phyloP scores from a whole-genome alignment of 78 protist genomes.

The Isochrysis galbana region DNA sequence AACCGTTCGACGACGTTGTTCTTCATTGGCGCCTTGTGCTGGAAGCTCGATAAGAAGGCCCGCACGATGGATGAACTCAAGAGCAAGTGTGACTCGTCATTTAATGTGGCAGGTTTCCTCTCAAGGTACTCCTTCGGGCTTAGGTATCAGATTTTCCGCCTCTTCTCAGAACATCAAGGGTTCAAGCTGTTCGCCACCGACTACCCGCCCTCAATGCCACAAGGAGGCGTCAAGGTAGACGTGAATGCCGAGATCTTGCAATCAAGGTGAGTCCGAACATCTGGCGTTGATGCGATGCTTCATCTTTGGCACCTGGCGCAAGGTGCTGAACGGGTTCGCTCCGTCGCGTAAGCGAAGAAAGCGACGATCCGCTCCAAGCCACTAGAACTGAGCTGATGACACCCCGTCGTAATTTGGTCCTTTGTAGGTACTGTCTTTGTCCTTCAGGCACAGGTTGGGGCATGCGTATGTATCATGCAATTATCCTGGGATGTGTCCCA shows the following conservation, averaged over 20 bases:
- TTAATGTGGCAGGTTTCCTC: not conserved
- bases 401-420: no score
- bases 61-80: not conserved
- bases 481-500: not conserved
- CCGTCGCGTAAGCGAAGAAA: no score
- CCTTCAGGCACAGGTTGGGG: slow-evolving; percentile 3
- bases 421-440: not conserved
- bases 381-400: no score
- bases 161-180: not conserved
- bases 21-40: slow-evolving; percentile 6
- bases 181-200: not conserved
- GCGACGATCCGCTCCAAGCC: no score
- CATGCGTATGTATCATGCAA: not conserved
- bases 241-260: not conserved
- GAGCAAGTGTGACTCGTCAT: not conserved
- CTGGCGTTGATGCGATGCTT: no score
- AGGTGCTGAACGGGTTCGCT: no score
- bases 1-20: not conserved
- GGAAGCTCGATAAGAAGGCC: not conserved
- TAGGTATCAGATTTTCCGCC: not conserved
- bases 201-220: not conserved
- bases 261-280: no score
- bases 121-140: not conserved
- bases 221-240: not conserved
- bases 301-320: no score